These are phyloP conservation scores for Trichophyton verrucosum DNA, from an alignment of 2,329 filamentous ascomycete species.

Conservation along the genomic window DNA sequence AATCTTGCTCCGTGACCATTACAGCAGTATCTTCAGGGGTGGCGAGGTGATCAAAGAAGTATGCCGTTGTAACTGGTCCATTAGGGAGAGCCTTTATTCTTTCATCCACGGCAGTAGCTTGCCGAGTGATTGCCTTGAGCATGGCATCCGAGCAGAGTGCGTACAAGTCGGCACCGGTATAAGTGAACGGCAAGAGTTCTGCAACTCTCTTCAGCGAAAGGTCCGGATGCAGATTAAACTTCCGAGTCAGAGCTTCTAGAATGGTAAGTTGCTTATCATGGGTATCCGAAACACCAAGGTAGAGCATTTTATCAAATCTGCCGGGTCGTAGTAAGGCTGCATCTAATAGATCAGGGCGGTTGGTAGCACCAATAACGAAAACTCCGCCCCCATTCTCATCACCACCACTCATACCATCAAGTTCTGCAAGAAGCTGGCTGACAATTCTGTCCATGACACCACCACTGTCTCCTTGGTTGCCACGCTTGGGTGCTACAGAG, in stretches of 20 bases:
- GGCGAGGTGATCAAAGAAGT: constrained; percentile 91
- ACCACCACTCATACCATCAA: constrained; percentile 94
- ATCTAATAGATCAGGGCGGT: constrained; percentile 96
- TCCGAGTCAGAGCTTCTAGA: constrained; percentile 82
- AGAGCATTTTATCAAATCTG: constrained; percentile 96
- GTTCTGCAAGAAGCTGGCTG: constrained; percentile 93
- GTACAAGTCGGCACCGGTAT: constrained; percentile 95
- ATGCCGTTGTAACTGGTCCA: constrained; percentile 63
- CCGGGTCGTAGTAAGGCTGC: constrained; percentile 95
- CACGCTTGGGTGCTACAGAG: constrained; percentile 98
- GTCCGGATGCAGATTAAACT: constrained; percentile 73
- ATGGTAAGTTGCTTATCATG: constrained; percentile 95
- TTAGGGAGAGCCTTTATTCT: constrained; percentile 57
- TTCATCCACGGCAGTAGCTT: constrained; percentile 68
- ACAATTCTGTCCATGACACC: constrained; percentile 98
- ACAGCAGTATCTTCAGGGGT: constrained; percentile 72
- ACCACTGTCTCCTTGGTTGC: constrained; percentile 88
- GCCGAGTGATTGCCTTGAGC: constrained; percentile 93
- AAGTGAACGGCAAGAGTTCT: constrained; percentile 74
- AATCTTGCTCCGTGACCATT: constrained; percentile 80
- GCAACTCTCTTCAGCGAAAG: constrained; percentile 66
- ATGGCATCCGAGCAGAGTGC: constrained; percentile 95
- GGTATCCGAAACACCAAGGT: constrained; percentile 89
- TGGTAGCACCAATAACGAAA: constrained; percentile 97
- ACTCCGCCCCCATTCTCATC: constrained; percentile 98